Evolutionary conservation across 139 green algal species (phyloP), one percentile per base, ranked within the genome.

Genomic region (Chlorella sp.): DNA sequence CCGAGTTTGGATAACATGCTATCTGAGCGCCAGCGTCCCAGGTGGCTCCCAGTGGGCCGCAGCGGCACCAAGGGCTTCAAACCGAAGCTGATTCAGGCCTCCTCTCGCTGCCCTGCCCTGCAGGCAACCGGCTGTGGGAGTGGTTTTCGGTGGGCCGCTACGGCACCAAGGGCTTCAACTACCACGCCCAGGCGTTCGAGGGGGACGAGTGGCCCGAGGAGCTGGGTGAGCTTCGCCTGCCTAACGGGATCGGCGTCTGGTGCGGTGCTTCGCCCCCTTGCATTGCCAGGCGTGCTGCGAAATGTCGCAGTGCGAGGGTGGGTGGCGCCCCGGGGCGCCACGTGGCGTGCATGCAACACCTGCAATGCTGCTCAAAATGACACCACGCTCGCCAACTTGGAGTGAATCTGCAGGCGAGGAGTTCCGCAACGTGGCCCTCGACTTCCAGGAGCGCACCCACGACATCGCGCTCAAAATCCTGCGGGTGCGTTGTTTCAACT

Each of bases 51-150:
- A n/a, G n/a, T n/a, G n/a, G n/a, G n/a, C n/a, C n/a, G n/a, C n/a
- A n/a, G n/a, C n/a, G n/a, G n/a, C n/a, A n/a, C n/a, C n/a, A n/a
- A n/a, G n/a, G n/a, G n/a, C n/a, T n/a, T n/a, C n/a, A n/a, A n/a
- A n/a, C n/a, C n/a, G n/a, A n/a, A n/a, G n/a, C n/a, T n/a, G n/a
- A n/a, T n/a, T n/a, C n/a, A n/a, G n/a, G n/a, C n/a, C n/a, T 54
- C 16, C 40, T 40, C 24, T 16, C 40, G 16, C 70, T 40, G 1
- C 70, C 40, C 70, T 24, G 26, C 73, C 16, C 73, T 54, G 65
- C 86, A 89, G 81, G 86, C 51, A 89, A 84, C 34, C 80, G 70
- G 41, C 86, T 89, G 46, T 89, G 86, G 86, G 86, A 89, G 44
- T 87, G 81, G 81, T 77, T 77, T 16, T 75, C n/a, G 46, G 65